A percentile compares a stretch with the other conserved stretches of the same genome.
These are phyloP conservation scores for Tuber brumale DNA, from an alignment of 495 filamentous ascomycete genomes.

Conservation along the genomic window DNA sequence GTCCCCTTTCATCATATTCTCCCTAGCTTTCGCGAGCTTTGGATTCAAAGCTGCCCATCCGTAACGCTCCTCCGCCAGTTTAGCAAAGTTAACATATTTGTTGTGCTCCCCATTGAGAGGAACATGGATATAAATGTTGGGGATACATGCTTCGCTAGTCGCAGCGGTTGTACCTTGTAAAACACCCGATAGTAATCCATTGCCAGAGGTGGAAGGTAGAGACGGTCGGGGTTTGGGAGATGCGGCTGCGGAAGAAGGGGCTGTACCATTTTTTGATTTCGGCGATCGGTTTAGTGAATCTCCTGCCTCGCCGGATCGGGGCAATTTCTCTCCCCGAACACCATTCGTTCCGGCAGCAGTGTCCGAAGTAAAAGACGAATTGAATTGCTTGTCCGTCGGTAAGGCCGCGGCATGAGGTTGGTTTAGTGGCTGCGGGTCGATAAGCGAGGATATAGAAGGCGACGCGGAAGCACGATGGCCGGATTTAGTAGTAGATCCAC, in stretches of 20 bases:
- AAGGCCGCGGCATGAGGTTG: conserved; percentile 15
- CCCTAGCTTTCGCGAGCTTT: conserved; percentile 74
- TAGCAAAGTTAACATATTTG: conserved; percentile 91
- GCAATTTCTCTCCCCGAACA: conserved; percentile 29
- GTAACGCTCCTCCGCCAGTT: conserved; percentile 84
- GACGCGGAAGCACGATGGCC: conserved; percentile 41
- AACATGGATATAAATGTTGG: conserved; percentile 78
- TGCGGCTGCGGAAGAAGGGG: conserved; percentile 34
- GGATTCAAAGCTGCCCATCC: conserved; percentile 92
- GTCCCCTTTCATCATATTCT: conserved; percentile 49
- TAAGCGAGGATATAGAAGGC: conserved; percentile 41
- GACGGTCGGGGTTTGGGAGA: conserved; percentile 37
- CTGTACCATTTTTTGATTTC: conserved; percentile 36
- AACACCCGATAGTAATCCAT: conserved; percentile 34
- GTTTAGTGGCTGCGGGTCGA: conserved; percentile 34
- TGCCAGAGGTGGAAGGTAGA: conserved; percentile 34
- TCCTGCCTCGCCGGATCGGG: conserved; percentile 24
- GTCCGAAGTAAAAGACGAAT: conserved; percentile 18
- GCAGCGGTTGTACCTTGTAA: conserved; percentile 21
- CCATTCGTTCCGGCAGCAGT: conserved; percentile 35
- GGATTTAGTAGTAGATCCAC: conserved; percentile 34
- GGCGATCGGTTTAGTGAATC: conserved; percentile 32
- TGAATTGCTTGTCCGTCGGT: conserved; percentile 16
- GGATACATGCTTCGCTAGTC: conserved; percentile 46
- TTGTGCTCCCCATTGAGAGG: conserved; percentile 71